Evolutionary conservation across 2,329 filamentous ascomycete species (phyloP), one percentile per base, ranked within the genome.

Genomic region (Ramularia collo-cygni): DNA sequence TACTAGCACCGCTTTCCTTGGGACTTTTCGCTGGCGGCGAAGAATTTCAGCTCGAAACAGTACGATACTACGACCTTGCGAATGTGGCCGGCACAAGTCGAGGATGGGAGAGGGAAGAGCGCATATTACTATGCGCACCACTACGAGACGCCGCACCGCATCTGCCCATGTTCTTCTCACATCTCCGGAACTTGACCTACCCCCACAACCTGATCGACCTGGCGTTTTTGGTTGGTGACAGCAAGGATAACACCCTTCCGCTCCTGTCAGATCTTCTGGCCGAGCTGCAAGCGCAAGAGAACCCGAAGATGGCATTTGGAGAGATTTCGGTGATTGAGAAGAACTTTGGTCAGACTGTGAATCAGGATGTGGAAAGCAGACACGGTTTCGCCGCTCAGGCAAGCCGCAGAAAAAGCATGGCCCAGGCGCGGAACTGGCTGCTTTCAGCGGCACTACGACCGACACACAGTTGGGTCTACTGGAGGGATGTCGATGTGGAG

Each of bases 311-410:
- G 65, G 81, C 83, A 12, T 98, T 89, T 59, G 92, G 92, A 45
- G 92, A 98, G 67, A 92, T 98, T 43, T 95, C 87, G 1, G 92
- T 98, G 44, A 89, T 98, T 51, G 87, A 96, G 67, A 98, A 98
- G 68, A 90, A 98, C 63, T 98, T 98, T 69, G 92, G 92, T 3
- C 92, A 98, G 63, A 90, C 90, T 62, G 92, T 98, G 44, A 86
- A 94, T 49, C 92, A 98, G 65, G 90, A 98, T 66, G 88, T 96
- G 17, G 92, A 98, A 68, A 95, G 87, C 61, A 82, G 92, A 52
- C 92, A 98, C 64, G 93, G 92, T 16, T 98, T 98, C 60, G 92
- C 90, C 19, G 92, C 92, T 1, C 92, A 98, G 65, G 92, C 92
- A 16, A 85, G 83, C 52, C 77, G 92, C 55, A 79, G 92, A 64